Evolutionary conservation across 208 protist genomes (phyloP).

Genomic region (Polymyxa betae): DNA sequence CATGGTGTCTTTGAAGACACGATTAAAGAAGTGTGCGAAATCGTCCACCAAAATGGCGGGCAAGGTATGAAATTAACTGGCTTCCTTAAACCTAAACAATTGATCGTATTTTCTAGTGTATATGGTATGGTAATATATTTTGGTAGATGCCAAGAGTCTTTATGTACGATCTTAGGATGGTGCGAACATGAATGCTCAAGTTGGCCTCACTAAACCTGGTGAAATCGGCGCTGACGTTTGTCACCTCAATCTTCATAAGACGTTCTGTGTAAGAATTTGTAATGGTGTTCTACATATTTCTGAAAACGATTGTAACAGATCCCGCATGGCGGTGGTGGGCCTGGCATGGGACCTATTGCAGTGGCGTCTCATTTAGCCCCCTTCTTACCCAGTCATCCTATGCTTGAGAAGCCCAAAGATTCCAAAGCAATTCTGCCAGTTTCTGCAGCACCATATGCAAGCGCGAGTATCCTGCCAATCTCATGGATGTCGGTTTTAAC

Average conservation of each 20-base stretch:
- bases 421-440: slow-evolving; percentile 81
- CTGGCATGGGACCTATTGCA: slow-evolving; percentile 94
- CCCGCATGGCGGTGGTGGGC: slow-evolving; percentile 88
- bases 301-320: slow-evolving; percentile 55
- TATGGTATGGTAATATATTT: slow-evolving; percentile 11
- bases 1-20: slow-evolving; percentile 90
- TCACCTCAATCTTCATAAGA: slow-evolving; percentile 98
- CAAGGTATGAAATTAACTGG: no score
- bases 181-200: slow-evolving; percentile 95
- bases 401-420: slow-evolving; percentile 17
- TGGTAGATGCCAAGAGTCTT: neutral
- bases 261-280: slow-evolving; percentile 78
- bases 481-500: slow-evolving; percentile 77
- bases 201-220: slow-evolving; percentile 89
- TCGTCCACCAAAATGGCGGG: slow-evolving; percentile 80
- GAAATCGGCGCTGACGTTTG: slow-evolving; percentile 95
- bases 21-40: slow-evolving; percentile 79
- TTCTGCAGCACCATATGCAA: slow-evolving; percentile 88
- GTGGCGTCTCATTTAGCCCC: slow-evolving; percentile 73
- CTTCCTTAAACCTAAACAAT: slow-evolving; percentile 12
- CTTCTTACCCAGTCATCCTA: slow-evolving; percentile 75
- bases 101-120: neutral
- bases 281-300: neutral
- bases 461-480: slow-evolving; percentile 89
- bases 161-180: slow-evolving; percentile 91